These are phyloP conservation scores for Vitis rupestris DNA, from an alignment of 164 flowering plant genomes.

Conservation along the genomic window DNA sequence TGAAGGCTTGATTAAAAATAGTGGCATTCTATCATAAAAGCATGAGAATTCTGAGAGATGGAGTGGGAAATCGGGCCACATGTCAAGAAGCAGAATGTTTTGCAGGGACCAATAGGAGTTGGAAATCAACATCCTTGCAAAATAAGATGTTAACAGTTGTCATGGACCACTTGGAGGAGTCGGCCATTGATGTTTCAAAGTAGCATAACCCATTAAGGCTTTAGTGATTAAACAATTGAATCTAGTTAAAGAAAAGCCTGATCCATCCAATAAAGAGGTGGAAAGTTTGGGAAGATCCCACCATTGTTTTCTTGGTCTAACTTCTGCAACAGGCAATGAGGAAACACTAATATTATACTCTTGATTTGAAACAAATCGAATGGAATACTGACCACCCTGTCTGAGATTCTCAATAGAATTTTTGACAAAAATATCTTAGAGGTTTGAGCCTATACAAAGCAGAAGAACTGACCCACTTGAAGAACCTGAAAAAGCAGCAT, in stretches of 20 bases:
- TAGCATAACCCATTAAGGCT: not conserved
- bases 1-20: not conserved
- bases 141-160: constrained; percentile 4
- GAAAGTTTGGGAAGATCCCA: not conserved
- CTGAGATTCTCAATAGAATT: no score
- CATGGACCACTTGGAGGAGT: constrained; percentile 1
- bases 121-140: not conserved
- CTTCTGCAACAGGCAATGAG: no score
- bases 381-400: no score
- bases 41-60: not conserved
- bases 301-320: no score
- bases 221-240: no score
- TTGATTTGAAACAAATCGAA: no score
- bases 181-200: not conserved
- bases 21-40: not conserved
- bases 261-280: not conserved
- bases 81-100: constrained; percentile 5
- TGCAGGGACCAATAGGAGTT: constrained; percentile 9
- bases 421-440: no score
- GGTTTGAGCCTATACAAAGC: no score
- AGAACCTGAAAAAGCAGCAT: no score
- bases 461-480: no score
- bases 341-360: no score
- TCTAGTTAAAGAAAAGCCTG: not conserved
- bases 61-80: not conserved